phyloP scores from a whole-genome alignment of 2,329 filamentous ascomycete species.

The Pseudohalonectria lignicola region DNA sequence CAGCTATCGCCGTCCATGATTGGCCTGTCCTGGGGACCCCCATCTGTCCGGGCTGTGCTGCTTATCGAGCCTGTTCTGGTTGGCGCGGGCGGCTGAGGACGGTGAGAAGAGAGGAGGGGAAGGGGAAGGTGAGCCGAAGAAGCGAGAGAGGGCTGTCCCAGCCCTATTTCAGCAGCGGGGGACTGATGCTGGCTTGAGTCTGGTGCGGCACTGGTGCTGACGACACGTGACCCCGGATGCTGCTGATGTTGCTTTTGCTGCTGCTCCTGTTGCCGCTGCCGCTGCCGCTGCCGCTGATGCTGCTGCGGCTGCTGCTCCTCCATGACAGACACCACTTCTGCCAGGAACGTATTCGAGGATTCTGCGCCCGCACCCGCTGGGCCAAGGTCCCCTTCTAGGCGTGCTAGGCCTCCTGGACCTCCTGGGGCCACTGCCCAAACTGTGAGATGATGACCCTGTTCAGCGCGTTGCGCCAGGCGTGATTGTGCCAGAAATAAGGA shows the following conservation, averaged over 20 bases:
- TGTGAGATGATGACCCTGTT: too few species aligned
- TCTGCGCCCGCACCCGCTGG: too few species aligned
- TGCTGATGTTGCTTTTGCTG: not conserved
- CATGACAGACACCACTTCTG: too few species aligned
- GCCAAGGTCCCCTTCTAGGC: too few species aligned
- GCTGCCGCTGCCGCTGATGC: not conserved
- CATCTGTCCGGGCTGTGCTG: constrained; percentile 5
- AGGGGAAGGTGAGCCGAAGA: not conserved
- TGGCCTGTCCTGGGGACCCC: constrained; percentile 4
- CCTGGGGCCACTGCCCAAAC: too few species aligned
- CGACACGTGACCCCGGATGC: constrained; percentile 14
- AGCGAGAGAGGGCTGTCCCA: constrained; percentile 1
- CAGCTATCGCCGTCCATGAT: constrained; percentile 3
- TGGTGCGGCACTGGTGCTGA: constrained; percentile 11
- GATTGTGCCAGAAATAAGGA: too few species aligned
- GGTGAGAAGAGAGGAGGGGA: not conserved
- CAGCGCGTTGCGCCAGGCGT: too few species aligned
- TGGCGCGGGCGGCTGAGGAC: constrained; percentile 8
- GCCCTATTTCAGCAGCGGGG: constrained; percentile 6
- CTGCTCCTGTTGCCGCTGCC: constrained; percentile 3
- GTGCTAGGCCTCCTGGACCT: too few species aligned
- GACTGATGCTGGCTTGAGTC: constrained; percentile 6
- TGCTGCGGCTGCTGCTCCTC: not conserved
- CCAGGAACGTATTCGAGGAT: too few species aligned
- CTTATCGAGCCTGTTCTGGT: not conserved